A percentile compares a stretch with the other conserved stretches of the same genome.
Evolutionary conservation across 305 asterid genomes (phyloP).

Genomic region (Salvia sclarea): DNA sequence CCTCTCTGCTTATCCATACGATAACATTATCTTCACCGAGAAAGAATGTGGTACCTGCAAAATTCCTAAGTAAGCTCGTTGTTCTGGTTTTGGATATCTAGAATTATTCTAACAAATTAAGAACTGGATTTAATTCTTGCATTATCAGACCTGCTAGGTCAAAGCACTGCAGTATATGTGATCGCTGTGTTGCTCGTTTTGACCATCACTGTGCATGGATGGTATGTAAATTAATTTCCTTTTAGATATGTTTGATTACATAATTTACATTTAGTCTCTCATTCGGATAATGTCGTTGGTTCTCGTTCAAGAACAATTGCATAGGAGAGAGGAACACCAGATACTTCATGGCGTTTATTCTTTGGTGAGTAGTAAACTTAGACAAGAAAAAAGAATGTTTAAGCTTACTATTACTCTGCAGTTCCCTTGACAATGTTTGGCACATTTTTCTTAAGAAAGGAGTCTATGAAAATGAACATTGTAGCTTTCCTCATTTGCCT

Average conservation of each 20-base stretch:
- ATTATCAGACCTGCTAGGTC: conserved; percentile 89
- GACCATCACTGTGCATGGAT: conserved; percentile 99
- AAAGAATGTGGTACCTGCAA: conserved; percentile 94
- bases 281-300: conserved; percentile 28
- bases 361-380: conserved; percentile 69
- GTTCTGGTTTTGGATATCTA: conserved; percentile 22
- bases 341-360: conserved; percentile 91
- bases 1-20: conserved; percentile 84
- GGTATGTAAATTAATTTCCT: conserved; percentile 52
- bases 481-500: background rate
- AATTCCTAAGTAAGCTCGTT: conserved; percentile 73
- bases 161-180: conserved; percentile 91
- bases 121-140: conserved; percentile 32
- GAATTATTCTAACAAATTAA: conserved; percentile 19
- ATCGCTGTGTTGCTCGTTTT: conserved; percentile 95
- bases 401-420: conserved; percentile 16
- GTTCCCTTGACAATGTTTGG: conserved; percentile 4
- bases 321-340: conserved; percentile 93
- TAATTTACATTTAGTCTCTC: conserved; percentile 23
- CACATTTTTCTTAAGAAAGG: background rate
- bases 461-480: conserved; percentile 2
- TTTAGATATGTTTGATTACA: conserved; percentile 28
- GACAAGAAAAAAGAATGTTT: conserved; percentile 20
- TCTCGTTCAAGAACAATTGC: conserved; percentile 80
- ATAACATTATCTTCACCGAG: conserved; percentile 74